Evolutionary conservation across 352 stramenopile genomes (phyloP).

Genomic region (Halophytophthora polymorphica): DNA sequence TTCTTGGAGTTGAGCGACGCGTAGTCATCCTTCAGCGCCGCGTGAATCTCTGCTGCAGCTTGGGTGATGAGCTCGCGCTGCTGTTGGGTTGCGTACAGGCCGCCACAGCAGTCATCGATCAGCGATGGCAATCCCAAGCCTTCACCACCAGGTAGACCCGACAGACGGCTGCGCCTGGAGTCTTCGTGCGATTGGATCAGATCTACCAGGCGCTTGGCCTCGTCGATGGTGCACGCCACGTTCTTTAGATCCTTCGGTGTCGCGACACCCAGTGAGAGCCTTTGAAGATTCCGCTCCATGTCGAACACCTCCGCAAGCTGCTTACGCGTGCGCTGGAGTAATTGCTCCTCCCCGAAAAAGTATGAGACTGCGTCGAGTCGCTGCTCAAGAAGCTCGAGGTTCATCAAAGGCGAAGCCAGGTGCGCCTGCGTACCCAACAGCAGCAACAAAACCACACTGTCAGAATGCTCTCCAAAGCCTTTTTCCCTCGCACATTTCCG

Average conservation of each 20-base stretch:
- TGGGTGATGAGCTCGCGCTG: constrained; percentile 17
- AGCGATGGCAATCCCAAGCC: constrained; percentile 22
- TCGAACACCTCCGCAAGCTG: constrained; percentile 60
- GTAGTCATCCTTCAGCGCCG: constrained; percentile 62
- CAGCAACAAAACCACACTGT: not conserved
- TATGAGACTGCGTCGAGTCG: constrained; percentile 55
- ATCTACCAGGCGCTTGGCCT: constrained; percentile 37
- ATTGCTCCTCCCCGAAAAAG: constrained; percentile 42
- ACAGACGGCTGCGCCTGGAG: constrained; percentile 15
- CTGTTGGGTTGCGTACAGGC: constrained; percentile 14
- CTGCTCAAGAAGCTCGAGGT: constrained; percentile 41
- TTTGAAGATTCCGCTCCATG: constrained; percentile 69
- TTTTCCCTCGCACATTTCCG: not conserved
- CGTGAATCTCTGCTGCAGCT: constrained; percentile 40
- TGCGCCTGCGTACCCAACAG: constrained; percentile 49
- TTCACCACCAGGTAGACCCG: constrained; percentile 24
- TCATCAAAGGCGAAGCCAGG: constrained; percentile 58
- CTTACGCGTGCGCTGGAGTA: constrained; percentile 50
- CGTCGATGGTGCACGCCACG: constrained; percentile 51
- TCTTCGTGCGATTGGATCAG: constrained; percentile 29
- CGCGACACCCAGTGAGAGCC: constrained; percentile 49
- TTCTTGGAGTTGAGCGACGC: constrained; percentile 53
- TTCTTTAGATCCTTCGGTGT: constrained; percentile 75
- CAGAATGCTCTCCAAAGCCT: not conserved
- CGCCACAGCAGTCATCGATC: constrained; percentile 21